phyloP scores from a whole-genome alignment of 2,329 filamentous ascomycete species.

The Lecanicillium sp. region DNA sequence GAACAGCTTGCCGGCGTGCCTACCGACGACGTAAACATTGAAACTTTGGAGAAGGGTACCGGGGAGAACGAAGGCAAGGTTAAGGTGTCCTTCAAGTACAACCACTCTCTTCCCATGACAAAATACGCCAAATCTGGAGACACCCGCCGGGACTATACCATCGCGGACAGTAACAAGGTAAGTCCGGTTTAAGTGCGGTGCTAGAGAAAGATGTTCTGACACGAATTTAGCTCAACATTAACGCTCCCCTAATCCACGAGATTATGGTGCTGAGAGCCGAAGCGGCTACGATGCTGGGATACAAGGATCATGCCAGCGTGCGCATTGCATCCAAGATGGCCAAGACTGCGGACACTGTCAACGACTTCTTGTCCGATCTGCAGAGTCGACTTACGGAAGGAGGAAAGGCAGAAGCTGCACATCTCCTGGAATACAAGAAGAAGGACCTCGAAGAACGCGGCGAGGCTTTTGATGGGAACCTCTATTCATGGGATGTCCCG shows the following conservation, averaged over 20 bases:
- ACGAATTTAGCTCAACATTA: constrained; percentile 51
- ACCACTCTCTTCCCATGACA: constrained; percentile 68
- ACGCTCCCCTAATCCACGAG: constrained; percentile 67
- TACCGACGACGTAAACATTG: constrained; percentile 56
- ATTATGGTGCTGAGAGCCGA: constrained; percentile 70
- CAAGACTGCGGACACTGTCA: constrained; percentile 64
- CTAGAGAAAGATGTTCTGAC: background rate
- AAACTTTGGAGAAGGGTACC: constrained; percentile 62
- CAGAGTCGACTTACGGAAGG: constrained; percentile 59
- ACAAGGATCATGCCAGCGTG: constrained; percentile 68
- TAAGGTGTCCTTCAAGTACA: constrained; percentile 75
- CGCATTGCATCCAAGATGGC: constrained; percentile 81
- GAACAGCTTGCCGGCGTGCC: constrained; percentile 71
- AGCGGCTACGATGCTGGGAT: constrained; percentile 68
- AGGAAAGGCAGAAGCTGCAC: constrained; percentile 61
- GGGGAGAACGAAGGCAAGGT: constrained; percentile 66
- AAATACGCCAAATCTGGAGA: constrained; percentile 69
- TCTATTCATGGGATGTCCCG: constrained; percentile 77
- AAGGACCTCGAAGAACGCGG: constrained; percentile 55
- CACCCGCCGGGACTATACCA: constrained; percentile 60
- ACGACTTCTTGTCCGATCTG: constrained; percentile 65
- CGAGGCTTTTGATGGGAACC: constrained; percentile 55
- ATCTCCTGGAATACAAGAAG: constrained; percentile 69
- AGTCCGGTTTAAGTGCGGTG: background rate
- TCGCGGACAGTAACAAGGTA: constrained; percentile 74